Evolutionary conservation across 2,329 filamentous ascomycete species (phyloP).

Genomic region (Microcyclosporella mali): DNA sequence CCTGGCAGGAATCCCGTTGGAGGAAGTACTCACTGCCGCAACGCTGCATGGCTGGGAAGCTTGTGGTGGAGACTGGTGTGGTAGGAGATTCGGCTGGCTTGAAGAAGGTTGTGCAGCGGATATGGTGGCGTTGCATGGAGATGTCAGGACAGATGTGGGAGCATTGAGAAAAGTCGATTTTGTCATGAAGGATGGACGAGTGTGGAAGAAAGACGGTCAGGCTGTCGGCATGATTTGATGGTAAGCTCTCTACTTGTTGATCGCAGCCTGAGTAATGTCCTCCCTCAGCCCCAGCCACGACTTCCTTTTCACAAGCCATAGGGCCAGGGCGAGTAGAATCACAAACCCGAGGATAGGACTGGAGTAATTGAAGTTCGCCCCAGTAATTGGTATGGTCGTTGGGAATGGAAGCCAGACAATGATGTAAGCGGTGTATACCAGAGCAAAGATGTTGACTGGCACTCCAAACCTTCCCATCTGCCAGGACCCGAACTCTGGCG

Average conservation of each 20-base stretch:
- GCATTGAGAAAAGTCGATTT: constrained; percentile 47
- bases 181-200: constrained; percentile 52
- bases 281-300: constrained; percentile 19
- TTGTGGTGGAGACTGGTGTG: constrained; percentile 49
- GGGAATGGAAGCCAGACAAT: constrained; percentile 23
- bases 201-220: constrained; percentile 41
- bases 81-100: constrained; percentile 48
- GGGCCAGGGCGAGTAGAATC: constrained; percentile 14
- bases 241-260: constrained; percentile 4
- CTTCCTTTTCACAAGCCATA: constrained; percentile 17
- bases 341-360: constrained; percentile 21
- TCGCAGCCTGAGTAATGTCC: constrained; percentile 18
- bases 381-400: constrained; percentile 20
- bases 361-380: constrained; percentile 21
- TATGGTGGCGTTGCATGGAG: constrained; percentile 45
- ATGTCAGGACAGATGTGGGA: constrained; percentile 37
- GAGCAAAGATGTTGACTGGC: constrained; percentile 21
- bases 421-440: constrained; percentile 21
- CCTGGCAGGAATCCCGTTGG: constrained; percentile 45
- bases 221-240: constrained; percentile 21
- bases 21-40: constrained; percentile 46
- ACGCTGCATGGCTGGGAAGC: constrained; percentile 52
- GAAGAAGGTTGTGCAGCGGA: constrained; percentile 47
- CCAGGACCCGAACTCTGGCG: constrained; percentile 17
- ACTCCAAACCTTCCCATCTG: constrained; percentile 16